These are phyloP conservation scores for Durusdinium trenchii DNA, from an alignment of 73 alveolate species.

Conservation along the genomic window DNA sequence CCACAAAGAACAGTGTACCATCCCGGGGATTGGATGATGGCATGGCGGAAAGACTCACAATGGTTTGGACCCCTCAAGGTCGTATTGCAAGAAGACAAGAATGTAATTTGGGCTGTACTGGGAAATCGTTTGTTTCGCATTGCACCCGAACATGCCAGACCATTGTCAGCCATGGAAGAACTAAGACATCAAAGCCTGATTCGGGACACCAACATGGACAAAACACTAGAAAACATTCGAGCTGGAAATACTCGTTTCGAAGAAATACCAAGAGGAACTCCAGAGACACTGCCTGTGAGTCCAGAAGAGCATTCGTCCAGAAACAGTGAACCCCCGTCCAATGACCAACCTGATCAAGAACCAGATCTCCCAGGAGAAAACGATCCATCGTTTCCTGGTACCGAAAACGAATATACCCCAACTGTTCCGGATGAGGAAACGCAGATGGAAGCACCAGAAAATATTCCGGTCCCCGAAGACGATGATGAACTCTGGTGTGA, in stretches of 20 bases:
- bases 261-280: neutral
- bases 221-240: neutral
- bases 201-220: neutral
- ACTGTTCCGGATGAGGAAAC: neutral
- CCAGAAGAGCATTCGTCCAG: neutral
- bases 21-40: neutral
- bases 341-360: neutral
- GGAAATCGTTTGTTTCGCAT: neutral
- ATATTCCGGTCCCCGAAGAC: neutral
- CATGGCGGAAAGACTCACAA: neutral
- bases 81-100: neutral
- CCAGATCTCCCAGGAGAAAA: neutral
- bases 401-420: neutral
- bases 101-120: neutral
- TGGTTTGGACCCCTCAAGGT: neutral
- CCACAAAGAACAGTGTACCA: neutral
- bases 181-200: neutral
- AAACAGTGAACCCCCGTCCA: neutral
- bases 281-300: neutral
- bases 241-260: neutral
- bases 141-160: conserved; percentile 19
- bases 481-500: neutral
- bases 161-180: neutral
- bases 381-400: neutral
- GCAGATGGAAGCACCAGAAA: neutral